A percentile compares a stretch with the other conserved stretches of the same genome.
phyloP scores from a whole-genome alignment of 352 stramenopile genomes.

The Phytophthora ohioensis region DNA sequence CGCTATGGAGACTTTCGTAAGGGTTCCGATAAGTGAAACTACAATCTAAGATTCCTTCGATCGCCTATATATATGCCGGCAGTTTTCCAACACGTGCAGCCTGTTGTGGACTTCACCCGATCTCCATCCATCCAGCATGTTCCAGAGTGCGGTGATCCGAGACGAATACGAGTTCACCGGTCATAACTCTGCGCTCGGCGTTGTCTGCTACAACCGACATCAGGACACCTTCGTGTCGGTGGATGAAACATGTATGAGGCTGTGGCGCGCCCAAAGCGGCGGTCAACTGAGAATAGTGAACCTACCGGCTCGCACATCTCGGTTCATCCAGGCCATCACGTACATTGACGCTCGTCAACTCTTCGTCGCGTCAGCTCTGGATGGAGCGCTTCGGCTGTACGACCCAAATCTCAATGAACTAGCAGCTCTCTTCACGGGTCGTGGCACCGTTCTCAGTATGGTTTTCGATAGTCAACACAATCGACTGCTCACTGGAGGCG shows the following conservation, averaged over 20 bases:
- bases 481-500: slow-evolving; percentile 63
- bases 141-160: slow-evolving; percentile 78
- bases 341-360: slow-evolving; percentile 68
- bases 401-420: slow-evolving; percentile 67
- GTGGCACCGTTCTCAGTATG: slow-evolving; percentile 62
- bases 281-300: slow-evolving; percentile 57
- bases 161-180: slow-evolving; percentile 61
- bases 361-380: slow-evolving; percentile 69
- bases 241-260: slow-evolving; percentile 54
- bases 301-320: slow-evolving; percentile 58
- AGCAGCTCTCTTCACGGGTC: slow-evolving; percentile 56
- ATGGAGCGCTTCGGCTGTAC: slow-evolving; percentile 72
- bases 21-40: not conserved
- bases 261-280: slow-evolving; percentile 46
- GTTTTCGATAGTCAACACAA: slow-evolving; percentile 63
- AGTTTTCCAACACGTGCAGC: slow-evolving; percentile 17
- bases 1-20: not conserved
- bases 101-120: not conserved
- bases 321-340: slow-evolving; percentile 70
- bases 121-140: slow-evolving; percentile 38
- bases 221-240: slow-evolving; percentile 74
- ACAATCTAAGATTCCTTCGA: no score
- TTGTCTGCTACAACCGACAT: slow-evolving; percentile 74
- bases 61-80: slow-evolving; percentile 19
- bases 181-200: slow-evolving; percentile 69